Percentiles rank a stretch among this genome's conserved stretches.
phyloP scores from a whole-genome alignment of 176 grass and related monocot species.

The Urochloa ruziziensis region DNA sequence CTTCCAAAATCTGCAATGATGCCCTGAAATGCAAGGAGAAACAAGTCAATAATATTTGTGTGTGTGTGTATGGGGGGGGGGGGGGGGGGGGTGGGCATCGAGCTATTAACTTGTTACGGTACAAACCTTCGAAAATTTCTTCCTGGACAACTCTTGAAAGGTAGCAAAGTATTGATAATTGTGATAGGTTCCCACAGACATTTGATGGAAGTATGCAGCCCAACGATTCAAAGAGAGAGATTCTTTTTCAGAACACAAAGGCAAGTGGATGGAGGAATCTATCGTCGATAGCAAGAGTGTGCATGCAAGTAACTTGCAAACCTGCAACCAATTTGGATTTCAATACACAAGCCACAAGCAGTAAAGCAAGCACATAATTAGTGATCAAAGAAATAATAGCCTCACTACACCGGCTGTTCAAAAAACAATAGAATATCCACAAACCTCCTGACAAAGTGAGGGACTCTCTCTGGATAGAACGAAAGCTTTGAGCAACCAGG shows the following conservation, averaged over 20 bases:
- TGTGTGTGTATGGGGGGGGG: background rate
- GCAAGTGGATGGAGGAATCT: constrained; percentile 44
- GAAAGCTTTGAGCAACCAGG: constrained; percentile 82
- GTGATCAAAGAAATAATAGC: constrained; percentile 4
- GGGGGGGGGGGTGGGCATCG: too few relatives aligned
- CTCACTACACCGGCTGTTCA: background rate
- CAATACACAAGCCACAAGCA: background rate
- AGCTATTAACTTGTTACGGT: background rate
- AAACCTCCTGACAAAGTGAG: constrained; percentile 76
- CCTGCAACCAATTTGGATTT: constrained; percentile 41
- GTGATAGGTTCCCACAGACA: constrained; percentile 63
- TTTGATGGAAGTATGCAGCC: constrained; percentile 87
- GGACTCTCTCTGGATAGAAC: constrained; percentile 63
- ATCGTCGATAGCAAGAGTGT: constrained; percentile 68
- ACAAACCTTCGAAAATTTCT: constrained; percentile 42
- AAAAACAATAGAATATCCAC: background rate
- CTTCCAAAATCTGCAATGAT: constrained; percentile 4
- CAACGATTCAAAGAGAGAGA: constrained; percentile 87
- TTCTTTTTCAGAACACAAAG: constrained; percentile 36
- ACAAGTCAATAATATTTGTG: constrained; percentile 19
- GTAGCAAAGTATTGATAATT: constrained; percentile 43
- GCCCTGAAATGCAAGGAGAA: constrained; percentile 45
- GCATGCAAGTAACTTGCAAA: constrained; percentile 72
- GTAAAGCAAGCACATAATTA: background rate
- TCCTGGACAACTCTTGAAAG: constrained; percentile 8